These are phyloP conservation scores for Fulvia fulva DNA, from an alignment of 2,329 filamentous ascomycete genomes.

Conservation along the genomic window DNA sequence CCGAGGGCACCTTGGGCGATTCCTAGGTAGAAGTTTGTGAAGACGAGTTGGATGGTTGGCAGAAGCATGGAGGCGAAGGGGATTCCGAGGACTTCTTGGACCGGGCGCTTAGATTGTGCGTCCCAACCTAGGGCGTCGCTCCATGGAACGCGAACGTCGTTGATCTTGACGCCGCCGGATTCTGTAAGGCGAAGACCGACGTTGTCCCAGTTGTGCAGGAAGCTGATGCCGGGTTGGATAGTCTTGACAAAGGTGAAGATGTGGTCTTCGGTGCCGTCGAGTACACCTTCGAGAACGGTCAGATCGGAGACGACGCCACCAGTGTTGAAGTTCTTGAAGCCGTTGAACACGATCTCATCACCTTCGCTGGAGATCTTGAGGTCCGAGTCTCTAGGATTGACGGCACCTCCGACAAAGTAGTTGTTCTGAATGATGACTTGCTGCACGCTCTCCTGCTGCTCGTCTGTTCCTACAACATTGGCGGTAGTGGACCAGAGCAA, in stretches of 20 bases:
- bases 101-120: slow-evolving; percentile 46
- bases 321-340: slow-evolving; percentile 64
- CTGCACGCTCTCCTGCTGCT: slow-evolving; percentile 56
- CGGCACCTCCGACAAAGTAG: slow-evolving; percentile 61
- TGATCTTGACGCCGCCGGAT: slow-evolving; percentile 59
- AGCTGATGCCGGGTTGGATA: slow-evolving; percentile 54
- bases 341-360: slow-evolving; percentile 56
- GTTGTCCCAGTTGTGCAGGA: slow-evolving; percentile 61
- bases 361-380: slow-evolving; percentile 54
- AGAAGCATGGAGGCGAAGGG: slow-evolving; percentile 57
- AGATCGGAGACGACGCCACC: slow-evolving; percentile 64
- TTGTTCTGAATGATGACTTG: slow-evolving; percentile 60
- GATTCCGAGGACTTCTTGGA: slow-evolving; percentile 48
- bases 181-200: slow-evolving; percentile 61
- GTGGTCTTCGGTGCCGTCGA: slow-evolving; percentile 56
- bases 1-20: slow-evolving; percentile 58
- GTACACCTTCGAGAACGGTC: slow-evolving; percentile 61
- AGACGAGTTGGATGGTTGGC: slow-evolving; percentile 63
- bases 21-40: slow-evolving; percentile 62
- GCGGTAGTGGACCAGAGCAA: slow-evolving; percentile 61
- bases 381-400: slow-evolving; percentile 63
- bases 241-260: slow-evolving; percentile 61
- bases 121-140: slow-evolving; percentile 61
- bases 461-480: slow-evolving; percentile 56
- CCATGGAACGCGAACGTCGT: slow-evolving; percentile 57